A percentile compares a stretch with the other conserved stretches of the same genome.
These are phyloP conservation scores for Pyricularia grisea DNA, from an alignment of 2,329 filamentous ascomycete genomes.

Conservation along the genomic window DNA sequence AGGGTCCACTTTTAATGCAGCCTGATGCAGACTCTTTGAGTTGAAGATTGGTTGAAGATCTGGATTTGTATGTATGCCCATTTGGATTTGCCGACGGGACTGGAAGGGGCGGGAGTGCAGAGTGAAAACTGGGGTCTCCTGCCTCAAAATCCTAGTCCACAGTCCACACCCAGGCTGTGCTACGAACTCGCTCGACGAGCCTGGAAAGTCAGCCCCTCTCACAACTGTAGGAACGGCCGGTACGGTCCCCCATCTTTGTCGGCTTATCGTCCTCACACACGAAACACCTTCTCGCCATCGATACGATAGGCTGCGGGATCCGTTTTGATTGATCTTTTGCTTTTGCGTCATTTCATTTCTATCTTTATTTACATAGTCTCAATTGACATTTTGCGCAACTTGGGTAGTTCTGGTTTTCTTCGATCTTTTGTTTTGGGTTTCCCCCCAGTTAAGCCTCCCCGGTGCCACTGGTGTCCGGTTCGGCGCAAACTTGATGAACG, in stretches of 20 bases:
- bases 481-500: background rate
- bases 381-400: background rate
- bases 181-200: too few species aligned
- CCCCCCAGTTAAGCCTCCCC: background rate
- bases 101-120: background rate
- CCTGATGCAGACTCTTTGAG: background rate
- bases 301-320: background rate
- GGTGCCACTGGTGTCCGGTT: background rate
- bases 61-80: background rate
- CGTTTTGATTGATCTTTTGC: background rate
- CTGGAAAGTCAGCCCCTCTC: background rate
- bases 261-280: background rate
- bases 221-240: background rate
- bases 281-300: background rate
- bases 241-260: background rate
- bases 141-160: background rate
- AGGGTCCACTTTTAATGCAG: background rate
- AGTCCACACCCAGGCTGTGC: background rate
- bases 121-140: background rate
- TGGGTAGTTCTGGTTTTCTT: background rate
- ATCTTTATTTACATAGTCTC: background rate
- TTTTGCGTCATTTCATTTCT: background rate
- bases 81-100: background rate
- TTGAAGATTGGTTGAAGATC: background rate
- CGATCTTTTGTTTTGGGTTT: background rate